Conservation (phyloP, 768 basidiomycete species). For the Psilocybe tampanensis region DNA sequence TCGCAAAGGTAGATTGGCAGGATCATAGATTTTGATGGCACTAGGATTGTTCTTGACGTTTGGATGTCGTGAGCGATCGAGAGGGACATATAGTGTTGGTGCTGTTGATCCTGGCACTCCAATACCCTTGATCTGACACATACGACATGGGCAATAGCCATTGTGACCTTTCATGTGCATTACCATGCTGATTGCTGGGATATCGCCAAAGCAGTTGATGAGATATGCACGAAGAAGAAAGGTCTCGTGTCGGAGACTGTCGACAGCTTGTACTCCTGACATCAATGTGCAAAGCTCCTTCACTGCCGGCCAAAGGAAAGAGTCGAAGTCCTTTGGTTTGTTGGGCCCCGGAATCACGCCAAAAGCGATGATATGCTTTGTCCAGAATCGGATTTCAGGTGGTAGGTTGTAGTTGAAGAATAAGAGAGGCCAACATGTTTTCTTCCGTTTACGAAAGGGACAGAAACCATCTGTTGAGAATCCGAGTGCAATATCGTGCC, state of each 20-base stretch:
- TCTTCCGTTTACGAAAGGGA: no score
- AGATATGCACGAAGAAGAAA: slow-evolving; percentile 21
- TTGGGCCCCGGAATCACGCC: slow-evolving; percentile 50
- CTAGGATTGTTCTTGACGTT: slow-evolving; percentile 23
- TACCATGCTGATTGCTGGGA: slow-evolving; percentile 21
- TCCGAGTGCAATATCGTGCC: no score
- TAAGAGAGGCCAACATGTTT: no score
- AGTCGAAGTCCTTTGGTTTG: slow-evolving; percentile 43
- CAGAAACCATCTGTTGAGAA: no score
- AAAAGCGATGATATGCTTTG: slow-evolving; percentile 36
- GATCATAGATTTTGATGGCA: slow-evolving; percentile 19
- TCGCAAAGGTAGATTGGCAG: slow-evolving; percentile 18
- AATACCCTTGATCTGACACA: no score
- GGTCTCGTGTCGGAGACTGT: not conserved
- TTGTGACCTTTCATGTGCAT: slow-evolving; percentile 46
- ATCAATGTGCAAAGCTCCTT: slow-evolving; percentile 38
- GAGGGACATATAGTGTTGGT: slow-evolving; percentile 20
- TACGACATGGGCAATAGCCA: slow-evolving; percentile 32
- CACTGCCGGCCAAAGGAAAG: slow-evolving; percentile 43
- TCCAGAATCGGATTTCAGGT: slow-evolving; percentile 34
- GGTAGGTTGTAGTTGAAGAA: slow-evolving; percentile 25
- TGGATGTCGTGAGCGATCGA: no score
- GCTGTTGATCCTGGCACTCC: slow-evolving; percentile 28
- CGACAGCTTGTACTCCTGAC: slow-evolving; percentile 37
- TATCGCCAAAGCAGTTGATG: slow-evolving; percentile 23